Conservation (phyloP, 441 rosid species). For the Kokia cookei region DNA sequence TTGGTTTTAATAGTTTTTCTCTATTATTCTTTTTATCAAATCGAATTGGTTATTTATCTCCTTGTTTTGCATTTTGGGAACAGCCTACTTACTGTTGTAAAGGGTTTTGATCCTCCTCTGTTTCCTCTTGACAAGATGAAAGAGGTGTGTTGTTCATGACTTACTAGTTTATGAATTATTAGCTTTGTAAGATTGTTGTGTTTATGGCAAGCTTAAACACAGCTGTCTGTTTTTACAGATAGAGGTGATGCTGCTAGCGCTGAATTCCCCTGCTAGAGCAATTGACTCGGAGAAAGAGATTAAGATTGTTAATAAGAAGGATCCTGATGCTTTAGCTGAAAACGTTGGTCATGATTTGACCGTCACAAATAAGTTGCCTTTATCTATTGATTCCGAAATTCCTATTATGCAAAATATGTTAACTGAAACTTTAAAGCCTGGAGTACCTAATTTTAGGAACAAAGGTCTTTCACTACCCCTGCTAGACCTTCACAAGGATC, state of each 20-base stretch:
- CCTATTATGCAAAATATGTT: slow-evolving; percentile 22
- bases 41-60: slow-evolving; percentile 7
- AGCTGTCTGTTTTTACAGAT: slow-evolving; percentile 42
- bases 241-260: slow-evolving; percentile 33
- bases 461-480: slow-evolving; percentile 57
- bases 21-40: neutral
- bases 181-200: slow-evolving; percentile 6
- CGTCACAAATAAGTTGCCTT: slow-evolving; percentile 18
- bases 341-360: slow-evolving; percentile 24
- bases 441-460: slow-evolving; percentile 36
- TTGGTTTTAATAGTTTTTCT: neutral
- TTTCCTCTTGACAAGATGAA: slow-evolving; percentile 46
- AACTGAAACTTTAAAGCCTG: slow-evolving; percentile 39
- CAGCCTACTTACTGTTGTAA: slow-evolving; percentile 64
- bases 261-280: slow-evolving; percentile 23
- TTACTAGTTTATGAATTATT: slow-evolving; percentile 2
- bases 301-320: slow-evolving; percentile 16
- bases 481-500: slow-evolving; percentile 93
- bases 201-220: slow-evolving; percentile 15
- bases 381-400: slow-evolving; percentile 21
- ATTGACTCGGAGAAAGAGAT: slow-evolving; percentile 29
- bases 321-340: slow-evolving; percentile 18
- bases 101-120: slow-evolving; percentile 40
- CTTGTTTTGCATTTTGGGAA: slow-evolving; percentile 7
- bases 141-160: slow-evolving; percentile 57